Evolutionary conservation across 371 early-diverging fungal species (phyloP), one percentile per base, ranked within the genome.

Genomic region (Actinomortierella ambigua): DNA sequence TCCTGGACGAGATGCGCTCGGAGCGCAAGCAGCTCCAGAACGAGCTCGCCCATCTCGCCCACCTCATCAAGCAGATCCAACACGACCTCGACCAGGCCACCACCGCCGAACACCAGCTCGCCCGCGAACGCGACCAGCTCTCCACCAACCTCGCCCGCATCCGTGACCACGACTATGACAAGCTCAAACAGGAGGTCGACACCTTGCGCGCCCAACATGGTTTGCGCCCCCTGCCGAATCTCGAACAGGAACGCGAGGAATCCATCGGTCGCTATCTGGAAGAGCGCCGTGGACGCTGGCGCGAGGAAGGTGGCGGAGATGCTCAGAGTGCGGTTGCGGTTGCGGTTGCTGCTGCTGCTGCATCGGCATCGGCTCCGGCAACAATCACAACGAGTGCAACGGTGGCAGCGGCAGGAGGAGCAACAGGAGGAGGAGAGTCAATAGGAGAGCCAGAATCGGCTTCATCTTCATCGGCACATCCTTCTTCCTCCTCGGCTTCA

Each of bases 171-270:
- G 73, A 71, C 50, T 71, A 56, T 42, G 65, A 53, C 26, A 52
- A 47, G 20, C 42, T 71, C 28, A 71, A 71, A 47, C 60, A 63
- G 43, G 73, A 71, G 29, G 73, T 71, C 23, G 73, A 71, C 53
- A 59, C 56, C 20, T 48, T 71, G 8, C 59, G 73, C 13, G 17
- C 43, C 3, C 58, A 59, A 34, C 59, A 63, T 55, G 67, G 73
- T 1, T 48, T 71, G 8, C 52, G 54, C n/a, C 57, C 73, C 1
- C 26, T 71, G 11, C 73, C 66, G 2, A 59, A 52, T 13, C 57
- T 71, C 1, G 73, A 71, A 24, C 73, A 71, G 26, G 73, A 71
- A 44, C 67, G 66, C 5, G 73, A 62, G 2, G 67, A 65, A 23
- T 13, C 52, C 23, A 66, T 66, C 63, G 67, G 73, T n/a, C 59